These are phyloP conservation scores for Stenogyne calaminthoides DNA, from an alignment of 305 asterid genomes.

Conservation along the genomic window DNA sequence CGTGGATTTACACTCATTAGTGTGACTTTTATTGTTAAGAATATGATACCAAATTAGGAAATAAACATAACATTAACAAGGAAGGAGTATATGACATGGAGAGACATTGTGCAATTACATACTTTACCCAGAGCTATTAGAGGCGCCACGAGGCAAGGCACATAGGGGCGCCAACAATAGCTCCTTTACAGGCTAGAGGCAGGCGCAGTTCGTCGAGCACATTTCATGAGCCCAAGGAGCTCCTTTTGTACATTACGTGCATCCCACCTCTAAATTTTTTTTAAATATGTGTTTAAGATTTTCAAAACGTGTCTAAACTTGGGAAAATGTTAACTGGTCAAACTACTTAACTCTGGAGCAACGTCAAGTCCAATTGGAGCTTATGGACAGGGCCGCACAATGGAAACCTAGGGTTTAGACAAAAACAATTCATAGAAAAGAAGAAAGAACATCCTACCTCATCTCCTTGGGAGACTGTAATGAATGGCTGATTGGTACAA, in stretches of 20 bases:
- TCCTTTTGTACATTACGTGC: background rate
- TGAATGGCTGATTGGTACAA: background rate
- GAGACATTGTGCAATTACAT: slow-evolving; percentile 4
- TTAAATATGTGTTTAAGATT: background rate
- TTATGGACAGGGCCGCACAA: background rate
- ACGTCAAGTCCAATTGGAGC: background rate
- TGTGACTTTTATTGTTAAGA: background rate
- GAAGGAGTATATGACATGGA: background rate
- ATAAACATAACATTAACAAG: background rate
- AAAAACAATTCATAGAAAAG: background rate
- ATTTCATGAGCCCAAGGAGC: background rate
- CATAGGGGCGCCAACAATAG: background rate
- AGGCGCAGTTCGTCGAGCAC: background rate
- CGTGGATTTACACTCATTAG: background rate
- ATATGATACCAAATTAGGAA: background rate
- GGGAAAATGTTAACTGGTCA: background rate
- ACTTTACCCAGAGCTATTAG: background rate
- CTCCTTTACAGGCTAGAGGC: background rate
- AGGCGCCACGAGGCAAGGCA: background rate
- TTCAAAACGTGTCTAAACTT: background rate
- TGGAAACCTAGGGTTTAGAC: background rate
- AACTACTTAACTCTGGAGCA: background rate
- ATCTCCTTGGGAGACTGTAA: background rate
- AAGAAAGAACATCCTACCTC: background rate
- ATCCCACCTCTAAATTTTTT: background rate